Conservation (phyloP, 768 basidiomycete species). For the Asterophora lycoperdoides region DNA sequence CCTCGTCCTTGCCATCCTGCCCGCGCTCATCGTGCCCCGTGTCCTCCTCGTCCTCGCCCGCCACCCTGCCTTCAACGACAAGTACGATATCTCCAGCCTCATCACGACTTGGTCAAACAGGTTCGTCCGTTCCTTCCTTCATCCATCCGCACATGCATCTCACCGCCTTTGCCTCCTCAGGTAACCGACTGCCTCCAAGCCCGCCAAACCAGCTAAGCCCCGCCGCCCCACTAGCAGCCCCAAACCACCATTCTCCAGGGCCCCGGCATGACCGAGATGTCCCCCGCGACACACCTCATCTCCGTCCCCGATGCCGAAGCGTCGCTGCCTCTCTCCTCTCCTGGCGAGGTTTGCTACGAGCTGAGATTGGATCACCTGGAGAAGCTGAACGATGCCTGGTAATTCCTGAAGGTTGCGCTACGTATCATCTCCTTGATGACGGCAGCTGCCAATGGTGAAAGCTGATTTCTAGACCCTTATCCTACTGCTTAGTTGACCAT, state of each 20-base stretch:
- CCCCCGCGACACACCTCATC: constrained; percentile 63
- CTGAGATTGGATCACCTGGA: too few species aligned
- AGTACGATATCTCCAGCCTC: constrained; percentile 64
- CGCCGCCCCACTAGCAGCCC: constrained; percentile 12
- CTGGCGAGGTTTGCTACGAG: too few species aligned
- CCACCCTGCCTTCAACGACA: constrained; percentile 60
- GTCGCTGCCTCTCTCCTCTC: too few species aligned
- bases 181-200: constrained; percentile 33
- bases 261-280: constrained; percentile 81
- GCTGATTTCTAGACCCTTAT: too few species aligned
- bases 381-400: too few species aligned
- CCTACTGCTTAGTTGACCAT: too few species aligned
- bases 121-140: constrained; percentile 26
- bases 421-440: too few species aligned
- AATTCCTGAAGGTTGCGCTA: too few species aligned
- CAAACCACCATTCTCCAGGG: constrained; percentile 49
- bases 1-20: too few species aligned
- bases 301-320: constrained; percentile 37
- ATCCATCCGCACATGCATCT: too few species aligned
- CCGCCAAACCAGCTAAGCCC: constrained; percentile 33
- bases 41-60: constrained; percentile 74
- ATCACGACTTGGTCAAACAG: constrained; percentile 49
- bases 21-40: constrained; percentile 70
- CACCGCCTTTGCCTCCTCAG: too few species aligned
- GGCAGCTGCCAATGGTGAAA: too few species aligned